Evolutionary conservation across 495 filamentous ascomycete genomes (phyloP).

Genomic region (Penicillium longicatenatum): DNA sequence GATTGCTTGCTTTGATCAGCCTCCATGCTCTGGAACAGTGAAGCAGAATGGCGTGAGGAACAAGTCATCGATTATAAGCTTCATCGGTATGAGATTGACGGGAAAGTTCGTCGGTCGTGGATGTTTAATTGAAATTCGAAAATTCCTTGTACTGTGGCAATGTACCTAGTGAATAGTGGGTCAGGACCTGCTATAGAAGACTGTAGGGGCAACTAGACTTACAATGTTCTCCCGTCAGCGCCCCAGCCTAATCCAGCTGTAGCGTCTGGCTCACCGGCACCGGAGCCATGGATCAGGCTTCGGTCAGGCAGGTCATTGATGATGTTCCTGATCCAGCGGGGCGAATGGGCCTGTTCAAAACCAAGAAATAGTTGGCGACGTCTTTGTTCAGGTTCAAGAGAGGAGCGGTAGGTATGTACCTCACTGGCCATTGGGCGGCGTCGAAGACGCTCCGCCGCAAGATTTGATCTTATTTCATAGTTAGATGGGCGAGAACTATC

Average conservation of each 20-base stretch:
- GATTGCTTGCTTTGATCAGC: background rate
- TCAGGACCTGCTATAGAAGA: conserved; percentile 6
- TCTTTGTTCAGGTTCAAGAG: conserved; percentile 34
- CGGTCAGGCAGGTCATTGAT: conserved; percentile 46
- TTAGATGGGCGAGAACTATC: conserved; percentile 32
- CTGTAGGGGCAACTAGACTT: conserved; percentile 36
- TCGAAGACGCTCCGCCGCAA: conserved; percentile 45
- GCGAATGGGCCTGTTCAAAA: conserved; percentile 42
- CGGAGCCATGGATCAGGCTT: conserved; percentile 29
- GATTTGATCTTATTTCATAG: conserved; percentile 42
- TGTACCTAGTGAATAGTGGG: conserved; percentile 52
- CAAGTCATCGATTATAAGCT: background rate
- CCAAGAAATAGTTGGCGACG: conserved; percentile 37
- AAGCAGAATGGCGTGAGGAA: background rate
- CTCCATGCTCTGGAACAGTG: background rate
- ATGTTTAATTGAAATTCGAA: conserved; percentile 72
- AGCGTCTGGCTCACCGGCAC: conserved; percentile 43
- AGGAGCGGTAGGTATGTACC: conserved; percentile 32
- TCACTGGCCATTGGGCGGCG: conserved; percentile 43
- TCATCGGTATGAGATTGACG: conserved; percentile 61
- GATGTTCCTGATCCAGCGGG: conserved; percentile 45
- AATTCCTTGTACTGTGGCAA: conserved; percentile 74
- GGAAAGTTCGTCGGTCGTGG: conserved; percentile 64
- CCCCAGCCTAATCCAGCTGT: conserved; percentile 75
- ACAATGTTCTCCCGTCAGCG: conserved; percentile 68